Evolutionary conservation across 371 early-diverging fungal species (phyloP).

Genomic region (Choanephora cucurbitarum): DNA sequence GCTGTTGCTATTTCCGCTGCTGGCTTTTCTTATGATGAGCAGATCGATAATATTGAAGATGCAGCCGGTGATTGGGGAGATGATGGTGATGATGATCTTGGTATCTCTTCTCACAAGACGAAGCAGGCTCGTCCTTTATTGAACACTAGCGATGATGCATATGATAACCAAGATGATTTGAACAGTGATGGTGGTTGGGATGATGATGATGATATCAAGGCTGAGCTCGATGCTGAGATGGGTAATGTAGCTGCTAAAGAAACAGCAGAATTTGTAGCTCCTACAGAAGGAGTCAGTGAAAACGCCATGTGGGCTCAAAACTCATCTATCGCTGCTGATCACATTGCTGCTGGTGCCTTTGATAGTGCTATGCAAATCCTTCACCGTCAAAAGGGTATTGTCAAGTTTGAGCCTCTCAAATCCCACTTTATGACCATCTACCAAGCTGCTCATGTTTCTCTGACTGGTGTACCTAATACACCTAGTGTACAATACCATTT

Average conservation of each 20-base stretch:
- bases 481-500: conserved; percentile 63
- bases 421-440: conserved; percentile 80
- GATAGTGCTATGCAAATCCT: conserved; percentile 93
- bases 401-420: conserved; percentile 90
- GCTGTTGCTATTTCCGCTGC: conserved; percentile 40
- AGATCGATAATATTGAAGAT: conserved; percentile 55
- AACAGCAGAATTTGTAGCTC: conserved; percentile 67
- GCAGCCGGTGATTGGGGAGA: conserved; percentile 75
- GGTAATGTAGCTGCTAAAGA: conserved; percentile 66
- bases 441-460: conserved; percentile 70
- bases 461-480: conserved; percentile 64
- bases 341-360: conserved; percentile 92
- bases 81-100: conserved; percentile 53
- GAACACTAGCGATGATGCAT: conserved; percentile 4
- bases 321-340: conserved; percentile 83
- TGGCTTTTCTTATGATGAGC: conserved; percentile 49
- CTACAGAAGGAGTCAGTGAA: conserved; percentile 71
- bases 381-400: conserved; percentile 85
- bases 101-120: conserved; percentile 22
- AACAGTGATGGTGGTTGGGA: conserved; percentile 54
- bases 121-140: background rate
- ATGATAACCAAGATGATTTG: conserved; percentile 50
- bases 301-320: conserved; percentile 78
- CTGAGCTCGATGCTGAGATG: conserved; percentile 61
- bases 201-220: conserved; percentile 66